Evolutionary conservation across 1,139 yeast genomes (phyloP), one percentile per base, ranked within the genome.

Genomic region (Protomyces macrosporus): DNA sequence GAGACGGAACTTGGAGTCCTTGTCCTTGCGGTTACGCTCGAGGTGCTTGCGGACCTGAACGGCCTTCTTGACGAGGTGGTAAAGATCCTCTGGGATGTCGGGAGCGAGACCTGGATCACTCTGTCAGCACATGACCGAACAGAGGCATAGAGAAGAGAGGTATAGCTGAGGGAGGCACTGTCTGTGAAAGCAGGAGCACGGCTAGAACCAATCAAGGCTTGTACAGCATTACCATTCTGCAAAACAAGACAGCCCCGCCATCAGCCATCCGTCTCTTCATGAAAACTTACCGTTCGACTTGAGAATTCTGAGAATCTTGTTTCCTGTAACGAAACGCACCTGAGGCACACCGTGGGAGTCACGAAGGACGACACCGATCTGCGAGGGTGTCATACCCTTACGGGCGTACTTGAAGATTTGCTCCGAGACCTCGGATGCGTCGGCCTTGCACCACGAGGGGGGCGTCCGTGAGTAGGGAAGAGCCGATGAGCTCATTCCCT

Each of bases 21-120:
- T 91, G 84, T 93, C 99, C 87, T 93, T 95, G 88, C 99, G 90
- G 97, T 93, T 93, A 84, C 95, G 90, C 85, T 95, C 99, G 81
- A 93, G 88, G 84, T 93, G 99, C 89, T 95, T 95, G 90, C 99
- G 91, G 81, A 95, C 97, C 74, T 97, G 79, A 77, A 93, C 98
- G 80, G 99, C 99, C 87, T 93, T 93, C 91, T 93, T 93, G 79
- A 93, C 95, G 83, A 93, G 88, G 83, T 83, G 91, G 95, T 93
- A 93, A 78, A 93, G 88, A 81, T 93, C 99, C 86, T 93, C 99
- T 82, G 99, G 99, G 77, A 93, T 88, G 83, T 93, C 98, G 81
- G 99, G 98, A 78, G 98, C 98, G 79, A 95, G 87, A 69, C 79
- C 78, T 75, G 68, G 66, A 75, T 74, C 76, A 68, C 77, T 75